Conservation (phyloP, 1,139 yeast species). For the Suhomyces chickasaworum region DNA sequence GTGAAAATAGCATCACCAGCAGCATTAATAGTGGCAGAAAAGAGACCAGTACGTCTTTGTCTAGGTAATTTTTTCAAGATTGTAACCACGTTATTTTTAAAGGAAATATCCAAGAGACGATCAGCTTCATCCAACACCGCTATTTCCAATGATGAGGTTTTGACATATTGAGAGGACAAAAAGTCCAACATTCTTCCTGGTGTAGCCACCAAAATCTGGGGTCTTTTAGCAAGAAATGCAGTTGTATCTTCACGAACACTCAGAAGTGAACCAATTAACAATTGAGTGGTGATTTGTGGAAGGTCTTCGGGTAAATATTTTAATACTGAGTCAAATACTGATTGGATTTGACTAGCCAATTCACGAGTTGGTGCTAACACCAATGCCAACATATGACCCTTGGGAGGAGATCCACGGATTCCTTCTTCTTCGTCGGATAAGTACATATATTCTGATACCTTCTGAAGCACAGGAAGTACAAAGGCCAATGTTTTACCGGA, state of each 20-base stretch:
- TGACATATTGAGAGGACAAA: conserved; percentile 51
- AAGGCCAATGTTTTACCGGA: conserved; percentile 94
- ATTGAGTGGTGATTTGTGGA: conserved; percentile 57
- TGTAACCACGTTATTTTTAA: conserved; percentile 65
- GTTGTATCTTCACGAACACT: conserved; percentile 76
- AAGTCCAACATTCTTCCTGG: conserved; percentile 90
- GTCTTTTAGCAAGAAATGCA: conserved; percentile 50
- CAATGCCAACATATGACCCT: conserved; percentile 71
- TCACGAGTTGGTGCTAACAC: conserved; percentile 91
- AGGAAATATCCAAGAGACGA: conserved; percentile 76
- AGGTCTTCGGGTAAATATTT: conserved; percentile 58
- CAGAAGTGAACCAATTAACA: conserved; percentile 77
- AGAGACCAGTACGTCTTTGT: conserved; percentile 90
- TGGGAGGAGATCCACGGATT: conserved; percentile 38
- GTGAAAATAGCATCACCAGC: conserved; percentile 72
- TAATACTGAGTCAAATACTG: conserved; percentile 63
- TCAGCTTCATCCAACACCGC: conserved; percentile 93
- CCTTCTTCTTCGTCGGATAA: conserved; percentile 23
- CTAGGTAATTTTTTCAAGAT: conserved; percentile 74
- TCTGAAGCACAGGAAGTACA: conserved; percentile 78
- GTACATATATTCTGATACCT: conserved; percentile 41
- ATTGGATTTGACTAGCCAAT: conserved; percentile 77
- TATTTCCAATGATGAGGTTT: conserved; percentile 65
- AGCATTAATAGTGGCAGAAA: conserved; percentile 85
- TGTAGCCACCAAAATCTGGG: conserved; percentile 85